These are phyloP conservation scores for Metarhizium robertsii DNA, from an alignment of 2,329 filamentous ascomycete species.

Conservation along the genomic window DNA sequence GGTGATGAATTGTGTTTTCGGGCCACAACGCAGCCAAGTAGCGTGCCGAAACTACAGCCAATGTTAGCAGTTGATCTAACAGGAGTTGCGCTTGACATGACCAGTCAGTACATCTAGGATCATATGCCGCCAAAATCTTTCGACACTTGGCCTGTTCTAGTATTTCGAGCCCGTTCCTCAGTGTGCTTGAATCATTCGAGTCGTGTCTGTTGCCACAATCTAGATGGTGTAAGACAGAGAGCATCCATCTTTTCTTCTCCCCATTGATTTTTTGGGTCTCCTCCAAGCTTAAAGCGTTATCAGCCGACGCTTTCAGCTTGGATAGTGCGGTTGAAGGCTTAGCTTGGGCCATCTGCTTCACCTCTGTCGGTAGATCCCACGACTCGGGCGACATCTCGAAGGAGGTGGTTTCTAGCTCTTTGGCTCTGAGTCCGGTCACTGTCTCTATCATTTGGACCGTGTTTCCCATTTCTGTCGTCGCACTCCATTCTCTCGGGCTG, in stretches of 20 bases:
- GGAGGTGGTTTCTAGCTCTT: background rate
- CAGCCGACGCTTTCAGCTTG: slow-evolving; percentile 8
- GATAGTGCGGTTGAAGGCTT: slow-evolving; percentile 8
- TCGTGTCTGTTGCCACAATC: slow-evolving; percentile 19
- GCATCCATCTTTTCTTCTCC: slow-evolving; percentile 38
- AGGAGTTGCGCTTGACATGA: background rate
- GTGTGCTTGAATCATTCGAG: background rate
- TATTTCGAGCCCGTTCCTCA: background rate
- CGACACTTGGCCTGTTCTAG: background rate
- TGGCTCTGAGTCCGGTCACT: background rate
- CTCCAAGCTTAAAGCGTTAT: background rate
- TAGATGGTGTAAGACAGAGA: slow-evolving; percentile 43
- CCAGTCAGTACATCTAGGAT: slow-evolving; percentile 33
- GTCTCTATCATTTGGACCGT: background rate
- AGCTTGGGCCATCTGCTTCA: slow-evolving; percentile 8
- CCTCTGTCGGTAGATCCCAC: background rate
- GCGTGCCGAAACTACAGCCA: background rate
- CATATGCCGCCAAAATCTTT: slow-evolving; percentile 40
- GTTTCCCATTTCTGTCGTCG: background rate
- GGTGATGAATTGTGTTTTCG: slow-evolving; percentile 1
- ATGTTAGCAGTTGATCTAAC: background rate
- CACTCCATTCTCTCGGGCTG: slow-evolving; percentile 2
- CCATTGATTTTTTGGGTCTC: slow-evolving; percentile 15
- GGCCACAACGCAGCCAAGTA: background rate
- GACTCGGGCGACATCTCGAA: background rate